Base-by-base conservation (phyloP, 768 basidiomycete species). In the Xerocomellus intermedius region DNA sequence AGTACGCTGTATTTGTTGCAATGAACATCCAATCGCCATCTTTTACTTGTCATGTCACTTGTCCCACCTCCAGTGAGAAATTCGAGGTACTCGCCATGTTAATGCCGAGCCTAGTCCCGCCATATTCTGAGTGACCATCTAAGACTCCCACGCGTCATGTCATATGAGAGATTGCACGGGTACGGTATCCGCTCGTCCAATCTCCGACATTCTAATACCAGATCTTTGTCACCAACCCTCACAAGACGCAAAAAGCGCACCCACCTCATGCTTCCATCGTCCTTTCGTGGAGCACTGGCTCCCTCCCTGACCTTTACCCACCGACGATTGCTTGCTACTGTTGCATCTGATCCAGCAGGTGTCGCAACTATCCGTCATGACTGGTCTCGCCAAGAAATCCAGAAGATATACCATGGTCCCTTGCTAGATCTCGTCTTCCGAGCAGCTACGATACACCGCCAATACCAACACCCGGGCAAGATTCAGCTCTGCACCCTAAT, bases 401-500 rank as follows among this genome's bases (percentile, higher is more conserved):
- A 93, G 68, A 72, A 79, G 50, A 86, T 98, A 52, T 98, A 91
- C 67, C 84, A 97, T 70, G 78, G 79, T 5, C 91, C 96, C 8
- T 72, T 98, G 48, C 82, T 98, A 63, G 90, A 94, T 42, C 86
- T 96, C 50, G 86, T 96, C 56, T 98, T 89, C 72, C 83, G 84
- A 48, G 87, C 96, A 35, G 91, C 94, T 14, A 72, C 82, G 3
- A 81, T 95, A 12, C 96, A 98, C 72, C 79, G 95, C 60, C 81
- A 86, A 66, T 78, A 89, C 70, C 93, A 97, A 62, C 89, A 95
- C 74, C 87, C 94, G 32, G 80, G 74, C 63, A 93, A 97, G 77
- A 84, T 98, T 30, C 96, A 98, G 74, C 81, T 98, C 32, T 98
- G 95, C 64, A 98, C 96, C 5, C 80, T 98, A 30, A 94, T 98